Base-by-base conservation (phyloP, 2,329 filamentous ascomycete genomes). In the Podosphaera leucotricha region DNA sequence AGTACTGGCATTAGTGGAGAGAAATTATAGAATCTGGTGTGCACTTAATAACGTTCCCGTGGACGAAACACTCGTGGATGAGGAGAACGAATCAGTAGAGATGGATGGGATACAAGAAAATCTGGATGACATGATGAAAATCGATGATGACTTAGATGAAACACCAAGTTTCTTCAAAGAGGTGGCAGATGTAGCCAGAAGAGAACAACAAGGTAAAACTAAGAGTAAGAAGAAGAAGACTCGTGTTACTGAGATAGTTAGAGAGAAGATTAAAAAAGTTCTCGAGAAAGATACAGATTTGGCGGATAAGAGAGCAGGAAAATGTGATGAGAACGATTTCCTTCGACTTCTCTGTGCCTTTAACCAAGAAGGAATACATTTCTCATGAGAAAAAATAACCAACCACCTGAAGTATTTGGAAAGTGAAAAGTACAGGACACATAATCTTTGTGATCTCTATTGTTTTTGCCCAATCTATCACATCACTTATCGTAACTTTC, bases 241-340 rank as follows among this genome's bases (percentile, higher is more conserved):
- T 6, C 83, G 79, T 58, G 75, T 92, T 2, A 74, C 77, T 0
- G 75, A 86, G 55, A 61, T 94, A 28, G 79, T 98, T n/a, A 72
- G 78, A 50, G 72, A 80, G 54, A 95, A 95, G 64, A 79, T 95
- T 38, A 69, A 79, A 54, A 82, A 78, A 57, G 84, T 94, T 18
- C 66, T 95, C 18, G 79, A 87, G 57, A 73, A 79, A 50, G 76
- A 79, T 46, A 93, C 86, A 0, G 71, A 75, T 41, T 66, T 95
- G 44, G 78, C 77, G 2, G 83, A 92, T 48, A 83, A 80, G 64
- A 69, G 87, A 50, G 73, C 86, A 10, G 71, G 83, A 48, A 77
- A 90, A 66, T 92, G 85, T 56, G 85, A 94, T 56, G 84, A 95
- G 63, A 86, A 80, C 43, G 86, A 93, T 55, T 95, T 94, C 57